Base-by-base conservation (phyloP, 2,329 filamentous ascomycete genomes). In the Botrytis porri region DNA sequence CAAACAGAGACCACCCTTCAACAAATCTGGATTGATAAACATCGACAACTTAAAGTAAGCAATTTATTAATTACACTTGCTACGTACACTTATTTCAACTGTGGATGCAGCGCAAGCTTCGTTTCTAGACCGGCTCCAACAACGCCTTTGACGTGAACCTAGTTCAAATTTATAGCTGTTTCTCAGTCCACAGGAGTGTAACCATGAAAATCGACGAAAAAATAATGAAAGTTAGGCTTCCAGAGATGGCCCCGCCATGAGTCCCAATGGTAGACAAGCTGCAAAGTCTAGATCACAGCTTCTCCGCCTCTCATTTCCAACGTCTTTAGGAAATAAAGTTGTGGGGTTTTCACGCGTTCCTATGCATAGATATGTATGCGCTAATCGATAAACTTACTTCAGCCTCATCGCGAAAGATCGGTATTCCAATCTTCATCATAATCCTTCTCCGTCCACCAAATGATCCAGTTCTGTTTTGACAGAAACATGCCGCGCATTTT, bases 331-430 rank as follows among this genome's bases (percentile, higher is more conserved):
- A 18, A 18, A 18, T 4, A 9, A 57, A 18, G 14, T 16, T 57
- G n/a, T 14, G n/a, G n/a, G 14, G 9, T 3, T 29, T 0, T n/a
- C 8, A 2, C 35, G 2, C 0, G 7, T 16, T 62, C 7, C 0
- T 7, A 22, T 37, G 32, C 12, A 61, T 35, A 62, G 22, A 61
- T 9, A 6, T 51, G 37, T 37, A 67, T 41, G 35, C 65, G 39
- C 25, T 37, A 41, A 10, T 29, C 16, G 7, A 37, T 18, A n/a
- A n/a, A 1, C 3, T 32, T 67, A 6, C n/a, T 32, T 1, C 7
- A 29, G 25, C 18, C 22, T 14, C 4, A 69, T 57, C 18, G 2
- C 22, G 12, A 4, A 29, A 25, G 1, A 14, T 32, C 51, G 18
- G 7, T 20, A 18, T 69, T 6, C 25, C 39, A 3, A 41, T 69